Percentiles rank a stretch among this genome's conserved stretches.
Evolutionary conservation across 2,329 filamentous ascomycete genomes (phyloP).

Genomic region (Penicillium concentricum): DNA sequence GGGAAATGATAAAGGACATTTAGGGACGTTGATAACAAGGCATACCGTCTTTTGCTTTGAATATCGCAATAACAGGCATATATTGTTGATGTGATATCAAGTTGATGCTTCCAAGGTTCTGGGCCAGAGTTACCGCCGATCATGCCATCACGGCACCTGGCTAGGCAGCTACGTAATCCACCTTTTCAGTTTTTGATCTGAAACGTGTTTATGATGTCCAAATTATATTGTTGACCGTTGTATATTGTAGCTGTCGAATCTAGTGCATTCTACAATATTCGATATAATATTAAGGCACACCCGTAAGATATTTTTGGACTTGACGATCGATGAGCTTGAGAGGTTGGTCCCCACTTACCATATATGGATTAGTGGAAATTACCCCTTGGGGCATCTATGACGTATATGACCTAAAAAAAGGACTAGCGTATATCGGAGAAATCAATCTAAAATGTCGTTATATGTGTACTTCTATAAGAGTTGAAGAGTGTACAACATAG

Average conservation of each 20-base stretch:
- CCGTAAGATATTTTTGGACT: slow-evolving; percentile 3
- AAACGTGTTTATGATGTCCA: no score
- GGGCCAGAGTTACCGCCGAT: background rate
- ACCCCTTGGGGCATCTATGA: background rate
- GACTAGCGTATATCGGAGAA: no score
- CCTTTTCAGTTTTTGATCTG: background rate
- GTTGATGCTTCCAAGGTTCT: background rate
- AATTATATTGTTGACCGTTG: background rate
- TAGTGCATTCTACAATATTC: background rate
- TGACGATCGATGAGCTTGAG: background rate
- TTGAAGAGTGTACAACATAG: no score
- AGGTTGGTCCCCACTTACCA: background rate
- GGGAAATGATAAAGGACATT: no score
- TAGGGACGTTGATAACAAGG: background rate
- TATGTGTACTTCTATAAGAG: no score
- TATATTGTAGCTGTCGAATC: background rate
- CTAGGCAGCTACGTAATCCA: background rate
- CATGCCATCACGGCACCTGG: slow-evolving; percentile 1
- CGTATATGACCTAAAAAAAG: background rate
- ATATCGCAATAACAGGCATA: background rate
- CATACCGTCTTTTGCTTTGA: background rate
- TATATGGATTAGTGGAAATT: background rate
- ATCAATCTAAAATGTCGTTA: no score
- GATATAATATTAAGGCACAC: background rate
- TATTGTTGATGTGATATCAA: background rate